These are phyloP conservation scores for Nannochloropsis salina DNA, from an alignment of 108 stramenopile genomes.

Conservation along the genomic window DNA sequence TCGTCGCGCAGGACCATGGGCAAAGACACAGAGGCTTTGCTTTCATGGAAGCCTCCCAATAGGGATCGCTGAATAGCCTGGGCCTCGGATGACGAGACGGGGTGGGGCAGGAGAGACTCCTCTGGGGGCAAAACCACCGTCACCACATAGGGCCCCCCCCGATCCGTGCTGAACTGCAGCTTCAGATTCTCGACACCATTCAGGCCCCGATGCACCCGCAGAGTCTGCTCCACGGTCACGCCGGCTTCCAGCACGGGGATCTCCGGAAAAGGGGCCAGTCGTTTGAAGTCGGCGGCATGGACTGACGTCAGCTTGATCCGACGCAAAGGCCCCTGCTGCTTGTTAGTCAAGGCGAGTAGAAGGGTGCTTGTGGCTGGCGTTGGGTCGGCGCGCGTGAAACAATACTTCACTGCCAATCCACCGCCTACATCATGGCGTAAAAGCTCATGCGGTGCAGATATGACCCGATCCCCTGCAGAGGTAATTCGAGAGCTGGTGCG, in stretches of 20 bases:
- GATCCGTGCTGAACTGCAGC: conserved; percentile 38
- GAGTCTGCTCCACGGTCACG: background rate
- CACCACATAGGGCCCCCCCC: conserved; percentile 36
- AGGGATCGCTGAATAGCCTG: background rate
- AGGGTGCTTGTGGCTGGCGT: conserved; percentile 24
- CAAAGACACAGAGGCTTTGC: background rate
- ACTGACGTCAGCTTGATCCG: conserved; percentile 27
- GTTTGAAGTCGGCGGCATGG: conserved; percentile 31
- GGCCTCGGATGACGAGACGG: conserved; percentile 22
- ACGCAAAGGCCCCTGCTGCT: conserved; percentile 27
- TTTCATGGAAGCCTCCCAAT: background rate
- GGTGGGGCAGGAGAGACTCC: conserved; percentile 31
- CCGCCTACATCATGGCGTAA: conserved; percentile 35
- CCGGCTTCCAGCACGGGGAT: conserved; percentile 26
- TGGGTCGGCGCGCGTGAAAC: conserved; percentile 21
- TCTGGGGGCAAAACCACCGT: conserved; percentile 30
- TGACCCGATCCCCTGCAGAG: conserved; percentile 16
- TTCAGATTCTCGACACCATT: conserved; percentile 18
- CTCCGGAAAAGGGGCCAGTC: conserved; percentile 22
- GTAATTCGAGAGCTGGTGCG: background rate
- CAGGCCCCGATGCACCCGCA: conserved; percentile 35
- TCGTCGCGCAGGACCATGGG: conserved; percentile 22
- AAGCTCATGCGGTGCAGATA: conserved; percentile 28
- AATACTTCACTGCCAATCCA: conserved; percentile 34
- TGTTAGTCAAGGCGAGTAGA: conserved; percentile 27